phyloP scores from a whole-genome alignment of 176 grass and related monocot species.

The Lolium perenne region DNA sequence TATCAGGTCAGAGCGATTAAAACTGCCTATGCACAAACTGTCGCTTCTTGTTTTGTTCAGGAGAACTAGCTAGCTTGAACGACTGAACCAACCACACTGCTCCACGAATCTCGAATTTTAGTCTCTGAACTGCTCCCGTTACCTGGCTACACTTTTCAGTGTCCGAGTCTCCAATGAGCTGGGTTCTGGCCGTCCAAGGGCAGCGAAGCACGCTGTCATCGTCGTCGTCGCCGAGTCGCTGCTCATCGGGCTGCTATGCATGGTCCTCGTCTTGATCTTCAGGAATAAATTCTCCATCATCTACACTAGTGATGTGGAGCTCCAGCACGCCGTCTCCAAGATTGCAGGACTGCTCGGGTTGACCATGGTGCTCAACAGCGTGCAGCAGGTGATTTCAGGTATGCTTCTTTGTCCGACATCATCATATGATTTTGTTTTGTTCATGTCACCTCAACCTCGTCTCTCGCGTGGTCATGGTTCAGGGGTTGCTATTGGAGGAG shows the following conservation, averaged over 20 bases:
- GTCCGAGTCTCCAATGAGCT: conserved; percentile 70
- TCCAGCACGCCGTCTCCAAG: conserved; percentile 46
- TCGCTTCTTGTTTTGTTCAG: neutral
- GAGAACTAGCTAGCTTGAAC: neutral
- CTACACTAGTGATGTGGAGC: conserved; percentile 38
- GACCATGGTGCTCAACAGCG: conserved; percentile 78
- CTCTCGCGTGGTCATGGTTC: neutral
- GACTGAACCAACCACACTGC: neutral
- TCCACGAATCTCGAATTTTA: neutral
- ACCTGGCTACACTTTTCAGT: conserved; percentile 5
- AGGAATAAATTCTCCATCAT: conserved; percentile 45
- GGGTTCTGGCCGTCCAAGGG: conserved; percentile 47
- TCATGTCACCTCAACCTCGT: neutral
- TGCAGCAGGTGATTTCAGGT: conserved; percentile 69
- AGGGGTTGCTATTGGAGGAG: conserved; percentile 66
- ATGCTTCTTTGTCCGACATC: neutral
- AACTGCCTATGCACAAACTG: neutral
- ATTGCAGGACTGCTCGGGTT: conserved; percentile 51
- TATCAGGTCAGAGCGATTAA: conserved; percentile 40
- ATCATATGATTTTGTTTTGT: neutral
- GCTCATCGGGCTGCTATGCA: conserved; percentile 46
- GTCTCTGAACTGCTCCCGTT: neutral
- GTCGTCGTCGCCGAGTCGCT: conserved; percentile 55
- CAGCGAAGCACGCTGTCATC: conserved; percentile 44
- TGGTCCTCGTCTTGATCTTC: conserved; percentile 42